These are phyloP conservation scores for Taiwanofungus camphoratus DNA, from an alignment of 1,284 basidiomycete species.

Conservation along the genomic window DNA sequence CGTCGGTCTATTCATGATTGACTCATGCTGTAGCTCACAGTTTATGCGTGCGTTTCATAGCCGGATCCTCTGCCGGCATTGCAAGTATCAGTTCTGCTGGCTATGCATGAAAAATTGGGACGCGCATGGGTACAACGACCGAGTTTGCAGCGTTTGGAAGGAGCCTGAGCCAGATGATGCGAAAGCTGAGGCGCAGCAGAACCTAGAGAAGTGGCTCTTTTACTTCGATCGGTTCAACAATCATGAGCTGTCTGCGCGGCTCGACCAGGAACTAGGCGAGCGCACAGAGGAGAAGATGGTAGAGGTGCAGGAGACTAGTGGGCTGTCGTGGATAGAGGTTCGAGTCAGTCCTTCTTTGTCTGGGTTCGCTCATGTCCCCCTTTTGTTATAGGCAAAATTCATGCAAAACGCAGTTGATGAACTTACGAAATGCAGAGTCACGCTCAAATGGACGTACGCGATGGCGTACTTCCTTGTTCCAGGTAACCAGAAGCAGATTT, in stretches of 20 bases:
- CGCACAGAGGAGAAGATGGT: conserved; percentile 67
- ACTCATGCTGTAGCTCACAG: too few species aligned
- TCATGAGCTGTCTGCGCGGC: conserved; percentile 60
- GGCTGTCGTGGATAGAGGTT: conserved; percentile 68
- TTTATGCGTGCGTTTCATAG: conserved; percentile 13
- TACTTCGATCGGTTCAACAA: conserved; percentile 66
- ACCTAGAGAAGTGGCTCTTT: conserved; percentile 62
- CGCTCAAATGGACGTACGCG: conserved; percentile 67
- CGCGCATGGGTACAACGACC: conserved; percentile 56
- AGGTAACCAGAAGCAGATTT: conserved; percentile 62
- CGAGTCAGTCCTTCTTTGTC: background rate
- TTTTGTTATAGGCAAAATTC: conserved; percentile 43
- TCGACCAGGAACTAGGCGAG: conserved; percentile 54
- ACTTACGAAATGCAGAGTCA: conserved; percentile 48
- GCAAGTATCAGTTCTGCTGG: conserved; percentile 66
- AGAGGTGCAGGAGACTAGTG: conserved; percentile 53
- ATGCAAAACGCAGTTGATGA: conserved; percentile 59
- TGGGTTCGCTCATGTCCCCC: background rate
- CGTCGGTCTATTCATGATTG: conserved; percentile 28
- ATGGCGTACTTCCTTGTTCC: conserved; percentile 63
- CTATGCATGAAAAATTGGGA: conserved; percentile 64
- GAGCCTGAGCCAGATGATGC: conserved; percentile 48
- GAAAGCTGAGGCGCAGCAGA: conserved; percentile 46
- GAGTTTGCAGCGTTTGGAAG: conserved; percentile 62
- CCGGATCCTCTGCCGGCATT: conserved; percentile 48